A percentile compares a stretch with the other conserved stretches of the same genome.
Conservation (phyloP, 2,329 filamentous ascomycete genomes). For the Hypoxylon sp. region DNA sequence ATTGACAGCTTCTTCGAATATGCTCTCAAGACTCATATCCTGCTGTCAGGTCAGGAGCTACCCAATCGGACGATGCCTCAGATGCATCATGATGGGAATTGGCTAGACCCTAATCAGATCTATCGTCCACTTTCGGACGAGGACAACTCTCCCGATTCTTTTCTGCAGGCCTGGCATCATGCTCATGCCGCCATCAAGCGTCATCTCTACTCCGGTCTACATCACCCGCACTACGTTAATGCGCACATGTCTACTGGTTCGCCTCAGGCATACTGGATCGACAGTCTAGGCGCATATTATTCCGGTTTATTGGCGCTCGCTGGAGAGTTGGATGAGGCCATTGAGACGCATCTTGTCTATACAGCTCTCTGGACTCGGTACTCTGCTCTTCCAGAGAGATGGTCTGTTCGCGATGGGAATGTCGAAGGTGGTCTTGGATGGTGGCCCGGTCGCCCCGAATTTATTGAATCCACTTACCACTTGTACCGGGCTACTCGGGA, state of each 20-base stretch:
- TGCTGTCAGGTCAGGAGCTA: constrained; percentile 81
- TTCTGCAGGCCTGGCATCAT: constrained; percentile 85
- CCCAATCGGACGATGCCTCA: constrained; percentile 65
- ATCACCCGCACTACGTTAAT: constrained; percentile 94
- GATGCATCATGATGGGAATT: constrained; percentile 51
- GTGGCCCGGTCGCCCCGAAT: constrained; percentile 97
- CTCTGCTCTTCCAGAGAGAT: constrained; percentile 92
- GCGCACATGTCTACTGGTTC: constrained; percentile 90
- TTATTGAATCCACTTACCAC: constrained; percentile 96
- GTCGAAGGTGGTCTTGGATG: constrained; percentile 90
- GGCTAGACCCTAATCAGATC: constrained; percentile 75
- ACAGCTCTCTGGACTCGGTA: constrained; percentile 96
- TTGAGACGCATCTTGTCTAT: constrained; percentile 89
- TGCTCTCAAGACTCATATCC: constrained; percentile 91
- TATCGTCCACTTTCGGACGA: constrained; percentile 72
- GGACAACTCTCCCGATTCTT: constrained; percentile 80
- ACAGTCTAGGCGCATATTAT: constrained; percentile 95
- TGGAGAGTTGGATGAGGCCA: constrained; percentile 90
- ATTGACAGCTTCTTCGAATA: constrained; percentile 99
- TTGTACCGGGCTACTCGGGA: constrained; percentile 94
- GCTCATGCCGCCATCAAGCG: constrained; percentile 89
- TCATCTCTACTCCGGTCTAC: constrained; percentile 86
- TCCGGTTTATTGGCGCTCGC: constrained; percentile 88
- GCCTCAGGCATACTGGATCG: constrained; percentile 91
- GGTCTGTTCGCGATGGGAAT: constrained; percentile 86